A percentile compares a stretch with the other conserved stretches of the same genome.
phyloP scores from a whole-genome alignment of 2,329 filamentous ascomycete species.

The Juglanconis oblonga region DNA sequence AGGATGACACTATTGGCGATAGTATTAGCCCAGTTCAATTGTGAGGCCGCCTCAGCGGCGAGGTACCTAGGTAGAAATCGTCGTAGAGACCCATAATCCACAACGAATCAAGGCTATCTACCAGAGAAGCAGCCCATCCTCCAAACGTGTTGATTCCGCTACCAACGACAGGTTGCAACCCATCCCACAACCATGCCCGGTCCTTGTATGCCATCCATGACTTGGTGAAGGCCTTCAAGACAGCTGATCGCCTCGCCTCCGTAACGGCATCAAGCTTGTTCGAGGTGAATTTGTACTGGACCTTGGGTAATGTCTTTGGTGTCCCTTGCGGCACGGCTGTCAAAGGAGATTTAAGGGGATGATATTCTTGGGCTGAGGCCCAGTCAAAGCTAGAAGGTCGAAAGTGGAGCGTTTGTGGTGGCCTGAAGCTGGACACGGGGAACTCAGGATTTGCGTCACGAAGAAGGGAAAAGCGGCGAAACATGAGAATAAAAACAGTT shows the following conservation, averaged over 20 bases:
- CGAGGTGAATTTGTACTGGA: conserved; percentile 67
- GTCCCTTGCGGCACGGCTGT: conserved; percentile 71
- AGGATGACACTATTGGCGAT: conserved; percentile 61
- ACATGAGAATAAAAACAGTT: too few species aligned
- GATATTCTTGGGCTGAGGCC: conserved; percentile 33
- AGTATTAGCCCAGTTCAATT: conserved; percentile 78
- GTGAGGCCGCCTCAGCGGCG: conserved; percentile 67
- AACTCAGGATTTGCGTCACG: too few species aligned
- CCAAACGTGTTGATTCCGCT: conserved; percentile 79
- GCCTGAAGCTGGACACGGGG: too few species aligned
- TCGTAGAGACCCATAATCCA: conserved; percentile 80
- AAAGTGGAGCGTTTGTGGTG: background rate
- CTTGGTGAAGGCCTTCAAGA: conserved; percentile 34
- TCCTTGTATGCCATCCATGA: conserved; percentile 81
- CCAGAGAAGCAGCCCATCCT: conserved; percentile 86
- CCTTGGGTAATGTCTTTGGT: conserved; percentile 67
- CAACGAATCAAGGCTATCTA: conserved; percentile 78
- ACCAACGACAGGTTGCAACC: conserved; percentile 71
- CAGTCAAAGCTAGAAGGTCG: conserved; percentile 7
- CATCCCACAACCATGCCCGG: conserved; percentile 82
- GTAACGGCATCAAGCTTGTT: background rate
- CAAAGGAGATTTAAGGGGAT: conserved; percentile 68
- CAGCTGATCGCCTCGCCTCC: conserved; percentile 11
- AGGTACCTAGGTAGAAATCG: conserved; percentile 73
- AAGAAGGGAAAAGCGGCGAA: too few species aligned